Percentiles rank a stretch among this genome's conserved stretches.
Conservation (phyloP, 1,284 basidiomycete species). For the Heterobasidion irregulare region DNA sequence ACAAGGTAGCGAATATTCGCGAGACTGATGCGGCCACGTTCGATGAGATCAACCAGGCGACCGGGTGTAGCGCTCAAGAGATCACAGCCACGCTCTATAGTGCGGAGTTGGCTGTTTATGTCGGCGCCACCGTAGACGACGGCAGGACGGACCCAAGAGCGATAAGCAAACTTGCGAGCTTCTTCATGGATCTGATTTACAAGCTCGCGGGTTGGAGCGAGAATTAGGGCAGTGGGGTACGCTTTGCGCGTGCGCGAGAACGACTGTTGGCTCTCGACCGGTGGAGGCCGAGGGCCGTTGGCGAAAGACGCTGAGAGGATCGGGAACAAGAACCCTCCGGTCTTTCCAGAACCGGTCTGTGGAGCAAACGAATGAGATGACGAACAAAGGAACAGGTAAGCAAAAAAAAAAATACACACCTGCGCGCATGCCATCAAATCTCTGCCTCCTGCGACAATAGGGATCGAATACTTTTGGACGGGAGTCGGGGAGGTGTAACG, state of each 20-base stretch:
- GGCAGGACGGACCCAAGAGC: conserved; percentile 98
- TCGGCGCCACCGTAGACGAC: conserved; percentile 99
- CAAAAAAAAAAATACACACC: conserved; percentile 31
- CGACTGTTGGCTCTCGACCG: conserved; percentile 42
- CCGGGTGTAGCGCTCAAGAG: conserved; percentile 97
- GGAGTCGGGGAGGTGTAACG: conserved; percentile 95
- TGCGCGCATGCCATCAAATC: conserved; percentile 99
- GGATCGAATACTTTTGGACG: conserved; percentile 99
- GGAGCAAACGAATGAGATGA: conserved; percentile 5
- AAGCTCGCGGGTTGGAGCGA: conserved; percentile 97
- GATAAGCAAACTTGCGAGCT: conserved; percentile 98
- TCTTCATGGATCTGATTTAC: conserved; percentile 99
- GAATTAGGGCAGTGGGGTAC: conserved; percentile 91
- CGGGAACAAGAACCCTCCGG: conserved; percentile 98
- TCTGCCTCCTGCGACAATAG: conserved; percentile 86
- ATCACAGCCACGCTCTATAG: conserved; percentile 96
- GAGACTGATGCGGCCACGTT: conserved; percentile 94
- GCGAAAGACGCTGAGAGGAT: conserved; percentile 94
- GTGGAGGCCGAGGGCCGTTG: conserved; percentile 71
- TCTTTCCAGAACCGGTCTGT: conserved; percentile 98
- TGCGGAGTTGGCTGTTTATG: conserved; percentile 90
- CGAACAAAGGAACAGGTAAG: conserved; percentile 9
- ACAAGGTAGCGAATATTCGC: conserved; percentile 97
- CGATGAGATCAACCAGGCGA: conserved; percentile 96
- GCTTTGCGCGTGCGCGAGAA: conserved; percentile 81